phyloP scores from a whole-genome alignment of 495 filamentous ascomycete species.

The Pyrenula massariospora region DNA sequence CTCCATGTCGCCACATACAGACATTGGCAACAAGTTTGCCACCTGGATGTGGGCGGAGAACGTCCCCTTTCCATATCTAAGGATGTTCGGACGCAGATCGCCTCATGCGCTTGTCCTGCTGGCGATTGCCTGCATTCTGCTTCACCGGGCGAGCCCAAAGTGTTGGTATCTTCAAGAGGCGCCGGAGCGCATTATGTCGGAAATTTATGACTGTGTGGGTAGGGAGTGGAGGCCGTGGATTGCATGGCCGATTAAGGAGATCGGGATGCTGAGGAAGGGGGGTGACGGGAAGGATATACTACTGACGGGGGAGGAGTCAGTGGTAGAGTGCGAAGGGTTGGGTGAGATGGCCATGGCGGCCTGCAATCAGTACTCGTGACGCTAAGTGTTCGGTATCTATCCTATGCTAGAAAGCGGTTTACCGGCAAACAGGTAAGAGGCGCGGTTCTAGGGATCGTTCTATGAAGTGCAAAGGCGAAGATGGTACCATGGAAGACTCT shows the following conservation, averaged over 20 bases:
- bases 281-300: background rate
- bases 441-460: too few relatives aligned
- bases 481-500: too few relatives aligned
- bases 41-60: background rate
- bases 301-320: background rate
- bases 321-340: background rate
- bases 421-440: too few relatives aligned
- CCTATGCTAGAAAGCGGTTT: too few relatives aligned
- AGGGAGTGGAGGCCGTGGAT: background rate
- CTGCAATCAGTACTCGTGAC: background rate
- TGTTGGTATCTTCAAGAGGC: background rate
- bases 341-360: background rate
- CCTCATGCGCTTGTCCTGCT: background rate
- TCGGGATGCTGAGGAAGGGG: background rate
- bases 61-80: background rate
- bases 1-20: background rate
- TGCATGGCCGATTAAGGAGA: background rate
- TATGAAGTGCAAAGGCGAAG: too few relatives aligned
- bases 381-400: too few relatives aligned
- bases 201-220: background rate
- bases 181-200: background rate
- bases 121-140: background rate
- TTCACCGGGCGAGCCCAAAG: background rate
- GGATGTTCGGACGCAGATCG: background rate
- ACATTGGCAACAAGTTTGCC: background rate